These are phyloP conservation scores for Colletotrichum gloeosporioides DNA, from an alignment of 2,329 filamentous ascomycete species.

Conservation along the genomic window DNA sequence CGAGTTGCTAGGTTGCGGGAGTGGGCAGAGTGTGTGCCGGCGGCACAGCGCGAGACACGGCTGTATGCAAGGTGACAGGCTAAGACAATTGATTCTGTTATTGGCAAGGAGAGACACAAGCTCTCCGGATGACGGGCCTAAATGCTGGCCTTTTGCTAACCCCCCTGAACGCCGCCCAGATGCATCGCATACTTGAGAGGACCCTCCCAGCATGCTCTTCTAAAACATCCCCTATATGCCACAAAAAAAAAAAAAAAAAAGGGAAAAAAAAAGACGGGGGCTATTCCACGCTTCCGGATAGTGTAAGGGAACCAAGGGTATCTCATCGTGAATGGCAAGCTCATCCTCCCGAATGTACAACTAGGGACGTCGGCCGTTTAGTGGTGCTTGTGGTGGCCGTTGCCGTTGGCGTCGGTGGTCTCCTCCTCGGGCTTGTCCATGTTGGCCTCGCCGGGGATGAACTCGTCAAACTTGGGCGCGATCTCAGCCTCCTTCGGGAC, in stretches of 20 bases:
- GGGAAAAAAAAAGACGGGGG: neutral
- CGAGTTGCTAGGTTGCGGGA: neutral
- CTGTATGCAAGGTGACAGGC: neutral
- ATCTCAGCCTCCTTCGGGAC: conserved; percentile 68
- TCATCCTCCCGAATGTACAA: conserved; percentile 7
- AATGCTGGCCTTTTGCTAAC: conserved; percentile 14
- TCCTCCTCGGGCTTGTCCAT: conserved; percentile 60
- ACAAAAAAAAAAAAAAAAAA: neutral
- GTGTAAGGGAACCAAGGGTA: conserved; percentile 18
- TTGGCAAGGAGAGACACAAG: neutral
- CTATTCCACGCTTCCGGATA: conserved; percentile 1
- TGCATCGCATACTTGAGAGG: conserved; percentile 13
- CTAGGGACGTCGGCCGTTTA: neutral
- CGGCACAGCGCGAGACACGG: neutral
- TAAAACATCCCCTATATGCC: neutral
- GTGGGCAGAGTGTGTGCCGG: neutral
- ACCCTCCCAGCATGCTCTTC: conserved; percentile 2
- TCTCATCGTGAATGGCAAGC: conserved; percentile 20
- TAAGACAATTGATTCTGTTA: neutral
- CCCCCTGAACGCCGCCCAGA: conserved; percentile 12
- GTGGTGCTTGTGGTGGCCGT: conserved; percentile 34
- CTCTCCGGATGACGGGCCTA: conserved; percentile 4
- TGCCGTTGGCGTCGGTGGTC: conserved; percentile 36
- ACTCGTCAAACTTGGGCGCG: conserved; percentile 73
- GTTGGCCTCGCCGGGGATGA: conserved; percentile 70